phyloP scores from a whole-genome alignment of 805 yeast species.

The Wickerhamomyces strasburgensis region DNA sequence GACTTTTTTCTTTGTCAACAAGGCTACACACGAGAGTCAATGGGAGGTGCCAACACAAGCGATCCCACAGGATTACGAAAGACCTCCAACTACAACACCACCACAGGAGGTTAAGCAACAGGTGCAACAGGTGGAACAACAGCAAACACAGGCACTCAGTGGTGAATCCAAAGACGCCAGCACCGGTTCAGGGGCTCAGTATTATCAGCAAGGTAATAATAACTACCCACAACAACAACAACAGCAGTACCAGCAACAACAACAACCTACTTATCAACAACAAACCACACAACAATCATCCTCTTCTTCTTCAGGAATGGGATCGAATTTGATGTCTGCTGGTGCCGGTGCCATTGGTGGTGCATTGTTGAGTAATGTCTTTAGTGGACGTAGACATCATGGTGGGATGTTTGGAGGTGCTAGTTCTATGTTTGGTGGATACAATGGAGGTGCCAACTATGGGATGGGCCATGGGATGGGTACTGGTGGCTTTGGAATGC shows the following conservation, averaged over 20 bases:
- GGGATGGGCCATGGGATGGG: not conserved
- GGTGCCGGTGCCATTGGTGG: constrained; percentile 55
- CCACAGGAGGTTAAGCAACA: not conserved
- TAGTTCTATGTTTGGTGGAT: constrained; percentile 7
- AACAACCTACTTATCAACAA: constrained; percentile 1
- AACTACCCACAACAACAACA: constrained; percentile 17
- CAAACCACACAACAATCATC: constrained; percentile 5
- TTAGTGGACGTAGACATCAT: constrained; percentile 14
- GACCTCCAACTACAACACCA: constrained; percentile 5
- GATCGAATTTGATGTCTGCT: constrained; percentile 24
- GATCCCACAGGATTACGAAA: not conserved
- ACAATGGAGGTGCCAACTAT: not conserved
- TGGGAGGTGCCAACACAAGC: constrained; percentile 58
- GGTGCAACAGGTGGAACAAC: not conserved
- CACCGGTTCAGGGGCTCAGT: constrained; percentile 1
- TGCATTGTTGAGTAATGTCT: constrained; percentile 36
- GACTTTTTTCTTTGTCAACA: constrained; percentile 59
- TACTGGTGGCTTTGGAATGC: not conserved
- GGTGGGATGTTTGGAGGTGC: not conserved
- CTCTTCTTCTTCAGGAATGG: constrained; percentile 23
- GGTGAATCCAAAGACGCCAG: not conserved
- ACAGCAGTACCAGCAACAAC: constrained; percentile 10
- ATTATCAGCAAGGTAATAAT: constrained; percentile 6
- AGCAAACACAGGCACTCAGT: not conserved
- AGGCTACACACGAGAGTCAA: constrained; percentile 58